phyloP scores from a whole-genome alignment of 306 rosid species.

The Parietaria judaica region DNA sequence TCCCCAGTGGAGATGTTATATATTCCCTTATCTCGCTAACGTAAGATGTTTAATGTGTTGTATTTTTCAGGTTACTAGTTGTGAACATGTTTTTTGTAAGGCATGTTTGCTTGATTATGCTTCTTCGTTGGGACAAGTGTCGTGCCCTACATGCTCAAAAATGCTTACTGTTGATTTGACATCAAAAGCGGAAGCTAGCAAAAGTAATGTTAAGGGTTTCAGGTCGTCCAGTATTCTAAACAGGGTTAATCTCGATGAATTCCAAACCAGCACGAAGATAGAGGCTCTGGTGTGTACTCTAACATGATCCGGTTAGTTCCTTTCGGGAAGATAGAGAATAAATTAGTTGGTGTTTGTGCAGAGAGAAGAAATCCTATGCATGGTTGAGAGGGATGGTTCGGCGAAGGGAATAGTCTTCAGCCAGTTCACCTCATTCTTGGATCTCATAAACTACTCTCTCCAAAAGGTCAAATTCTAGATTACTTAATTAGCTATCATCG shows the following conservation, averaged over 20 bases:
- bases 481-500: too few relatives aligned
- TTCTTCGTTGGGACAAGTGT: conserved; percentile 47
- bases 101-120: conserved; percentile 62
- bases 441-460: conserved; percentile 75
- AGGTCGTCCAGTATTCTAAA: conserved; percentile 78
- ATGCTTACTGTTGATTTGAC: conserved; percentile 70
- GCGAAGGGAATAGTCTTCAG: conserved; percentile 92
- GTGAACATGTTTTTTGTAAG: conserved; percentile 79
- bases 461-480: conserved; percentile 34
- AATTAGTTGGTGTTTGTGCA: conserved; percentile 24
- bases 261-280: conserved; percentile 94
- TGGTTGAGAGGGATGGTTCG: conserved; percentile 93
- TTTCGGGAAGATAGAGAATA: conserved; percentile 5
- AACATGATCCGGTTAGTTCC: not conserved
- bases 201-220: conserved; percentile 67
- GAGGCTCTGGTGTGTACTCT: conserved; percentile 82
- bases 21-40: too few relatives aligned
- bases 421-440: conserved; percentile 94
- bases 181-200: conserved; percentile 34
- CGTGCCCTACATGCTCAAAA: conserved; percentile 84
- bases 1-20: too few relatives aligned
- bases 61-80: conserved; percentile 61
- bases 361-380: conserved; percentile 92
- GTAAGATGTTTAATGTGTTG: too few relatives aligned
- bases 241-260: conserved; percentile 67